A percentile compares a stretch with the other conserved stretches of the same genome.
These are phyloP conservation scores for Scytalidium lignicola DNA, from an alignment of 2,329 filamentous ascomycete genomes.

Conservation along the genomic window DNA sequence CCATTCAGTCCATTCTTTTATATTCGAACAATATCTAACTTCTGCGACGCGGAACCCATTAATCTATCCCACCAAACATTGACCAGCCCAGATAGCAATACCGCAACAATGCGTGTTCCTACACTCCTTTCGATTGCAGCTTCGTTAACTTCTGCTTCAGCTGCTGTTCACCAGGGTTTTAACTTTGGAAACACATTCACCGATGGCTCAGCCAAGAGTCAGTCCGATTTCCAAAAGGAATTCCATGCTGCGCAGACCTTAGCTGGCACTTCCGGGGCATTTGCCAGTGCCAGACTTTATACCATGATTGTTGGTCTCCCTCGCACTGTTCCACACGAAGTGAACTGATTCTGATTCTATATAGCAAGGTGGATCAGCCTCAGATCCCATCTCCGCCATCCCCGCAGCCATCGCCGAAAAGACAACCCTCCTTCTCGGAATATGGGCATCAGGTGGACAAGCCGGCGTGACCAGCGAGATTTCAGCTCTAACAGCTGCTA, in stretches of 20 bases:
- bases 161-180: slow-evolving; percentile 50
- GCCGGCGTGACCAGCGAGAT: slow-evolving; percentile 65
- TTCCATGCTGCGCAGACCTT: slow-evolving; percentile 63
- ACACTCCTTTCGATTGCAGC: slow-evolving; percentile 10
- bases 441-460: slow-evolving; percentile 70
- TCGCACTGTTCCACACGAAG: neutral
- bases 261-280: slow-evolving; percentile 53
- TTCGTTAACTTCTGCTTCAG: slow-evolving; percentile 30
- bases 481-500: slow-evolving; percentile 60
- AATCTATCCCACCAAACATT: neutral
- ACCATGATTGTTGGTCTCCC: slow-evolving; percentile 54
- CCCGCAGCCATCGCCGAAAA: slow-evolving; percentile 75
- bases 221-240: slow-evolving; percentile 62
- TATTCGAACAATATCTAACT: too few species aligned
- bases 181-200: slow-evolving; percentile 63
- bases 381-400: slow-evolving; percentile 59
- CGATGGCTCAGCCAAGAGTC: slow-evolving; percentile 53
- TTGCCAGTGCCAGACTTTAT: slow-evolving; percentile 68
- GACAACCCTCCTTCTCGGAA: slow-evolving; percentile 71
- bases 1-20: too few species aligned
- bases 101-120: slow-evolving; percentile 11
- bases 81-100: neutral
- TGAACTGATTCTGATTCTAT: neutral
- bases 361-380: slow-evolving; percentile 6
- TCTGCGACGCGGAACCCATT: neutral